Evolutionary conservation across 331 rosid genomes (phyloP), one percentile per base, ranked within the genome.

Genomic region (Arachis monticola): DNA sequence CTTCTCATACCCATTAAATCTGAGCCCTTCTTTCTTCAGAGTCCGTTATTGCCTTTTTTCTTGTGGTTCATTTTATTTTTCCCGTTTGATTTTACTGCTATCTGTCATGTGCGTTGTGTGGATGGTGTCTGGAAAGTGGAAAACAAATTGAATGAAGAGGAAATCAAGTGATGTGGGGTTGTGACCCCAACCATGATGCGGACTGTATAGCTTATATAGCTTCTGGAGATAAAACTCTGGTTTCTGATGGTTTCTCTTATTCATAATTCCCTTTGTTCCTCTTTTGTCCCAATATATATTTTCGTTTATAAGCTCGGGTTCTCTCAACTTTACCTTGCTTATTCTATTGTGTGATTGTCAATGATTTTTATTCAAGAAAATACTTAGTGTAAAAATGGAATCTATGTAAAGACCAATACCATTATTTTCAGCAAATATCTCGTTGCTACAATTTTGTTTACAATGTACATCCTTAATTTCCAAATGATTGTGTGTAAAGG

Each of bases 171-270:
- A 88, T 88, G 96, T 82, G 89, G 82, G 85, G 80, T 79, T 35
- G 2, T 30, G 22, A 77, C 65, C 88, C 83, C 17, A 64, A 70
- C 96, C 96, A 88, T 88, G 93, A 90, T 88, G 96, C 93, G 93
- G 96, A 85, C 96, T 91, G 92, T 77, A 90, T 50, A 84, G 84
- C 87, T 42, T 38, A 70, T 44, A 35, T 7, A 17, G 88, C 87
- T 83, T 79, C 22, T 90, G 91, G 80, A 91, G 93, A 90, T 83
- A 47, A 81, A 79, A 10, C n/a, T 75, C 44, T 88, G 91, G 93
- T 86, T 74, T 60, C 90, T 90, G 87, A 90, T 88, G 93, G 88
- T 82, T 87, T 87, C 84, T 44, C 2, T 71, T 63, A n/a, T 0
- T 14, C 12, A 1, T 35, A 7, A 0, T 1, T 48, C 5, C 32